phyloP scores from a whole-genome alignment of 2,329 filamentous ascomycete species.

The Scolecobasidium constrictum region DNA sequence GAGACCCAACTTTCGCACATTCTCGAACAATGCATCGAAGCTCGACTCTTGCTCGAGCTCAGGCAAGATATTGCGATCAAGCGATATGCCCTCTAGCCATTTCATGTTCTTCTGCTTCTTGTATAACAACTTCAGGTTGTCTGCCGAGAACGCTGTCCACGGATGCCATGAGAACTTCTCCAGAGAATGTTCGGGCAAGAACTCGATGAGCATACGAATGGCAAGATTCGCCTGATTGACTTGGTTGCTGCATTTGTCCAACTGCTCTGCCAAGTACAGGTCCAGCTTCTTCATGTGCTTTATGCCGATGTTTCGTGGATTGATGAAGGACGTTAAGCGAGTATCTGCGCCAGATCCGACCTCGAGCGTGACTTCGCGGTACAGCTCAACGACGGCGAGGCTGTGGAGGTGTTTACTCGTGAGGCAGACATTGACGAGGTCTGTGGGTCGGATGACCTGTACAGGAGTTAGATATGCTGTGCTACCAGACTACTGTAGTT shows the following conservation, averaged over 20 bases:
- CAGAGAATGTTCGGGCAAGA: constrained; percentile 36
- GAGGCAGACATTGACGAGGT: constrained; percentile 37
- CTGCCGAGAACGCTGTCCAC: constrained; percentile 35
- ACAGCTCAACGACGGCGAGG: constrained; percentile 34
- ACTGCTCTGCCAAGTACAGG: constrained; percentile 33
- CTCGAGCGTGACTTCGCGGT: constrained; percentile 35
- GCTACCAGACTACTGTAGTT: neutral
- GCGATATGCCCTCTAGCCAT: constrained; percentile 36
- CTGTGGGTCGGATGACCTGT: constrained; percentile 31
- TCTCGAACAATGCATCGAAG: constrained; percentile 29
- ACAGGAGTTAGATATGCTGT: neutral
- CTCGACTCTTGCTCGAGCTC: constrained; percentile 31
- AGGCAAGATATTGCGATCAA: constrained; percentile 30
- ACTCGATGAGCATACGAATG: constrained; percentile 37
- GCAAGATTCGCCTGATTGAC: constrained; percentile 35
- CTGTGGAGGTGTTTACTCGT: constrained; percentile 35
- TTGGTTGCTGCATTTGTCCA: constrained; percentile 33
- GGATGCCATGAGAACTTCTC: constrained; percentile 41
- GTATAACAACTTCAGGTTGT: constrained; percentile 37
- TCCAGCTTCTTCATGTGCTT: constrained; percentile 33
- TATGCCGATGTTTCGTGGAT: constrained; percentile 36
- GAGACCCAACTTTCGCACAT: constrained; percentile 32
- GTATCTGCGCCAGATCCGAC: constrained; percentile 33
- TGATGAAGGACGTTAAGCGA: constrained; percentile 33
- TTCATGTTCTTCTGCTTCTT: constrained; percentile 37